Evolutionary conservation across 257 asterid genomes (phyloP), one percentile per base, ranked within the genome.

Genomic region (Henckelia pumila): DNA sequence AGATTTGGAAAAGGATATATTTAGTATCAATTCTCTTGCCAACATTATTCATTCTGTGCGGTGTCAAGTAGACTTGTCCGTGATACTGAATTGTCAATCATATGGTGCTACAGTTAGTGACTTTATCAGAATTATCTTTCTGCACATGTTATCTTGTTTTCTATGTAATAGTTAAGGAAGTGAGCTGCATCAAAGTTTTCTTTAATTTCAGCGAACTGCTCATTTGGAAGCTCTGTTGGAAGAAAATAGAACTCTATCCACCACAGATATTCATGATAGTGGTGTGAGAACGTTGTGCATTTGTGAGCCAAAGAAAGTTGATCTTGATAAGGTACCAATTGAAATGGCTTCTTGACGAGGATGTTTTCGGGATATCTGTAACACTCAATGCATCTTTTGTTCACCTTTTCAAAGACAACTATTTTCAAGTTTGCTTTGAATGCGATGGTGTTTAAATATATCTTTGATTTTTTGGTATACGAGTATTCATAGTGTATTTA

Each of bases 271-370:
- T 70, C 99, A 93, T 67, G 98, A 83, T 65, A 77, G 81, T 78
- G 95, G 95, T 72, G 91, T 92, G 65, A 82, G 96, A 78, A 92
- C 98, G 56, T 64, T 93, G 60, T 88, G 96, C 85, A 83, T 93
- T 73, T 79, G 75, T 61, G 90, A 89, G 72, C 69, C 71, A 19
- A 82, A 71, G 67, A 81, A 81, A 70, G 78, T 93, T 69, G 85
- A 84, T 76, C 88, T 85, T 67, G 97, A 86, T 47, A 93, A 93
- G 97, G 98, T 92, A 89, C 61, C 53, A 72, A 50, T 47, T 67
- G 29, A 57, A 61, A 50, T 37, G 30, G 69, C 19, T 61, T 50
- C 66, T 70, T 21, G 19, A 19, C 32, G 29, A 57, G 61, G 61
- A 33, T 10, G 35, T 33, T 58, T 63, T 58, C 77, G 21, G 55